phyloP scores from a whole-genome alignment of 768 basidiomycete genomes.

The Podaxis pistillaris region DNA sequence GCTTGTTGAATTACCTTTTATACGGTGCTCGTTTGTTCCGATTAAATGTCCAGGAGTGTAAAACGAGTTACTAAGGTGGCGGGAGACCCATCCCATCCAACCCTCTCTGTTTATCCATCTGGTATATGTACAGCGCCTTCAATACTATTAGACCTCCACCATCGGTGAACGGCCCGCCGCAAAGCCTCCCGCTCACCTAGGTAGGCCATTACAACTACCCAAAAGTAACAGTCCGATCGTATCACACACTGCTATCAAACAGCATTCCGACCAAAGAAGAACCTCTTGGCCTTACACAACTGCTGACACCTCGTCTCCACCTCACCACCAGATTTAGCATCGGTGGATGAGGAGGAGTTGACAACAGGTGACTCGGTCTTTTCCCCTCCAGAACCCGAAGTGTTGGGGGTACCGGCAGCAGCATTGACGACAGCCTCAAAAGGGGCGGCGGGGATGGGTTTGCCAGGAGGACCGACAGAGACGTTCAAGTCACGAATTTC shows the following conservation, averaged over 20 bases:
- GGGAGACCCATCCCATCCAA: too few relatives aligned
- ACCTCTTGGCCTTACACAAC: conserved; percentile 11
- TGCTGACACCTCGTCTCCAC: conserved; percentile 4
- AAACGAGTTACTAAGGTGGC: too few relatives aligned
- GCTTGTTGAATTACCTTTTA: too few relatives aligned
- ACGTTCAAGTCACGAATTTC: conserved; percentile 40
- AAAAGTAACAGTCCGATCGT: neutral
- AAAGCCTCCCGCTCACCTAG: too few relatives aligned
- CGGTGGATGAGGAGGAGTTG: neutral
- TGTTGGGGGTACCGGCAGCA: neutral
- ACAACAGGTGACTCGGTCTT: neutral
- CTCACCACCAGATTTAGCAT: neutral
- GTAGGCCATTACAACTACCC: neutral
- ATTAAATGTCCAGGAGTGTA: too few relatives aligned
- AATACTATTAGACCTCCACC: too few relatives aligned
- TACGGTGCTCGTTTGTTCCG: too few relatives aligned
- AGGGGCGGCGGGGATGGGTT: conserved; percentile 22
- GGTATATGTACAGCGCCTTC: too few relatives aligned
- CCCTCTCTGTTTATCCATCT: too few relatives aligned
- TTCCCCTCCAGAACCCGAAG: neutral
- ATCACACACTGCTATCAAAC: neutral
- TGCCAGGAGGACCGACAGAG: conserved; percentile 29
- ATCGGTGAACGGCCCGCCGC: too few relatives aligned
- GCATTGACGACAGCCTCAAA: conserved; percentile 19
- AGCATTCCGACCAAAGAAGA: neutral